A percentile compares a stretch with the other conserved stretches of the same genome.
Conservation (phyloP, 2,329 filamentous ascomycete genomes). For the Botrytis aclada region DNA sequence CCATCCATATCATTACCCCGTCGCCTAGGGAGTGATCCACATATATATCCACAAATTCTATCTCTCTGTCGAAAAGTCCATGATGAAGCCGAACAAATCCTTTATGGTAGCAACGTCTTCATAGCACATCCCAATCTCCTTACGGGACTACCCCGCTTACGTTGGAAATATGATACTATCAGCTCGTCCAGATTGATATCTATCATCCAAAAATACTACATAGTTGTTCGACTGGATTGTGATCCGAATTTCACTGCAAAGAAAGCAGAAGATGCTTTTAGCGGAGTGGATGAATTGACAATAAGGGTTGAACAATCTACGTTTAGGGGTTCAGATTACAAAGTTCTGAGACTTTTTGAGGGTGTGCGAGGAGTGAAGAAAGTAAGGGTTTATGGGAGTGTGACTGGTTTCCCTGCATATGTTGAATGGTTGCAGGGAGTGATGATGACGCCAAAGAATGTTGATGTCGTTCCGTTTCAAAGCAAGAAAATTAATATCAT, state of each 20-base stretch:
- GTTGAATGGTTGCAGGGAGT: constrained; percentile 31
- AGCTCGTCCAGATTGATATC: constrained; percentile 34
- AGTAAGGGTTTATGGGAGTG: constrained; percentile 40
- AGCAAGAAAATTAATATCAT: neutral
- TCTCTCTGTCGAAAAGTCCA: constrained; percentile 27
- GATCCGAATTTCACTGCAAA: constrained; percentile 45
- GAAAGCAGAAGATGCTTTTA: constrained; percentile 45
- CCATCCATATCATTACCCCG: constrained; percentile 25
- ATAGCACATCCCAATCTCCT: constrained; percentile 48
- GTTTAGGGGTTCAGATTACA: constrained; percentile 43
- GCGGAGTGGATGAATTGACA: constrained; percentile 45
- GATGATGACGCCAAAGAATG: constrained; percentile 27
- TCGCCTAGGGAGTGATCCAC: constrained; percentile 23
- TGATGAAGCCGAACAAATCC: constrained; percentile 38
- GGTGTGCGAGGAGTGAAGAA: constrained; percentile 45
- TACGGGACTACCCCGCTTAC: constrained; percentile 44
- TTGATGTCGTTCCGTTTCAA: constrained; percentile 9
- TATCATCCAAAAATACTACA: constrained; percentile 44
- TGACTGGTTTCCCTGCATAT: constrained; percentile 33
- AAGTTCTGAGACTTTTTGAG: constrained; percentile 45
- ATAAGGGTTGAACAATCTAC: constrained; percentile 49
- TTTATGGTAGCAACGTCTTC: constrained; percentile 51
- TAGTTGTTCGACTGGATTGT: constrained; percentile 48
- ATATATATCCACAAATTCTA: constrained; percentile 38
- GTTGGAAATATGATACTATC: constrained; percentile 39